A percentile compares a stretch with the other conserved stretches of the same genome.
Evolutionary conservation across 1,284 basidiomycete genomes (phyloP).

Genomic region (Dichomitus squalens): DNA sequence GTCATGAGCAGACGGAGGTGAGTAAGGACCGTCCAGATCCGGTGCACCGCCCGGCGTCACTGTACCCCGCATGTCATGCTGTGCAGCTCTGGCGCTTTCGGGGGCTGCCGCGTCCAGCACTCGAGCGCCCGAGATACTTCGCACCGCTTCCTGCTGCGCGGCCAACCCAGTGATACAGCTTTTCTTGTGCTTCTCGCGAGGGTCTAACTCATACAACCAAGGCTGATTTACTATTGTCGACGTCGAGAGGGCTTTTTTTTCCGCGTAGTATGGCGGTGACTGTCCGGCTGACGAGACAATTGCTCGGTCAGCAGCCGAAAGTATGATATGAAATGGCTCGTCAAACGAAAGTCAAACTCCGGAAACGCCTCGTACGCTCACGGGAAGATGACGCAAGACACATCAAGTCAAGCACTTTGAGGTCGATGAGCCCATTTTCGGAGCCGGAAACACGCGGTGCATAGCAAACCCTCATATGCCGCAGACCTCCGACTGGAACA

Average conservation of each 20-base stretch:
- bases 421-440: too few species aligned
- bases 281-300: neutral
- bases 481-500: neutral
- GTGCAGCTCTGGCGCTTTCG: neutral
- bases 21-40: slow-evolving; percentile 13
- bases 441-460: too few species aligned
- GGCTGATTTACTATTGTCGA: too few species aligned
- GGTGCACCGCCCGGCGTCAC: neutral
- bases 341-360: neutral
- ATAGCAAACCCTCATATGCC: neutral
- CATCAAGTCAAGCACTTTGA: too few species aligned
- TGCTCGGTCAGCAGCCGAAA: neutral
- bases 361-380: neutral
- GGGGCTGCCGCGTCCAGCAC: neutral
- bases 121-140: too few species aligned
- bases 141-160: neutral
- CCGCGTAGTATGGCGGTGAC: neutral
- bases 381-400: neutral
- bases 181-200: neutral
- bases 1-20: slow-evolving; percentile 3
- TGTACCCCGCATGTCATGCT: neutral
- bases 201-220: too few species aligned
- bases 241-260: too few species aligned
- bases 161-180: neutral
- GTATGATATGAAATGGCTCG: neutral